Conservation (phyloP, 371 early-diverging fungal genomes). For the Lichtheimia ornata region DNA sequence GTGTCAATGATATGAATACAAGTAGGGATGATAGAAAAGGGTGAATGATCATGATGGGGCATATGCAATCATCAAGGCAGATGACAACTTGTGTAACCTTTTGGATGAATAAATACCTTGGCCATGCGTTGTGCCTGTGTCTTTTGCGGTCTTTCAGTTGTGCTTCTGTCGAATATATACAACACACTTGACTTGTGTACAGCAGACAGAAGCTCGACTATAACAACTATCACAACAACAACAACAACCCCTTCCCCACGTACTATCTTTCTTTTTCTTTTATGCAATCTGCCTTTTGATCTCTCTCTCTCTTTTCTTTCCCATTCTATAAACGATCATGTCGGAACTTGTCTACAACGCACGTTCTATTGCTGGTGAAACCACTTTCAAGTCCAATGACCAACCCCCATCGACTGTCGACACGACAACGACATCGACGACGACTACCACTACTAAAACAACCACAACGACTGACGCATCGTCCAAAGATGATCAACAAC, state of each 20-base stretch:
- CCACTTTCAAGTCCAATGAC: neutral
- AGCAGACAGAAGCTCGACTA: neutral
- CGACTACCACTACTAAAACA: neutral
- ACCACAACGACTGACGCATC: neutral
- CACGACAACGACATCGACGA: neutral
- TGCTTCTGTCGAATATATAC: slow-evolving; percentile 5
- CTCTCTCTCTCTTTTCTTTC: slow-evolving; percentile 1
- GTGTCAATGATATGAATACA: no score
- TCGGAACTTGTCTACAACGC: slow-evolving; percentile 20
- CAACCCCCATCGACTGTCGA: neutral
- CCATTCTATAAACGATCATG: slow-evolving; percentile 10
- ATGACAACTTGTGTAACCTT: no score
- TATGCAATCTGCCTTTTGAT: slow-evolving; percentile 4
- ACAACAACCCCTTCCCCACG: neutral
- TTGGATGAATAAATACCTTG: no score
- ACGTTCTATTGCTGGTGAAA: slow-evolving; percentile 3
- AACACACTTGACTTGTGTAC: neutral
- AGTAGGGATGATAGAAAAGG: no score
- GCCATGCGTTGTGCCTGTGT: no score
- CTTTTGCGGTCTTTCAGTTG: neutral
- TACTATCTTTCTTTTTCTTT: slow-evolving; percentile 8
- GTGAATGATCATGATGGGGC: no score
- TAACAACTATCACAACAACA: neutral
- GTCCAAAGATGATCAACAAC: slow-evolving; percentile 8
- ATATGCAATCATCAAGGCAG: no score